Percentiles rank a stretch among this genome's conserved stretches.
Conservation (phyloP, 139 green algal genomes). For the Chloropicon primus region DNA sequence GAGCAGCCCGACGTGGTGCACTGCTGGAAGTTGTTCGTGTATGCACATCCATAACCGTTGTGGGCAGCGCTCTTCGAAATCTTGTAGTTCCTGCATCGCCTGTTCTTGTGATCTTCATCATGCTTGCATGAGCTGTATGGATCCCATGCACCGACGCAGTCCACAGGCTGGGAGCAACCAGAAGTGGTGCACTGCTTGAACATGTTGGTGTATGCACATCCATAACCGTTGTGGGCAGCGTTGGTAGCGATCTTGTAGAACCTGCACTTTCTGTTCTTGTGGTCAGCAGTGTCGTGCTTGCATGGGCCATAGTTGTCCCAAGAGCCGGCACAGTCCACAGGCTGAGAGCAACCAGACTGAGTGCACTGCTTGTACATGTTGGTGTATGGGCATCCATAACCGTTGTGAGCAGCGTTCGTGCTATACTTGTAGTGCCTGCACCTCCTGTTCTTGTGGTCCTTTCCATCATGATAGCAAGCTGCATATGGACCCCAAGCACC, state of each 20-base stretch:
- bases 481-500: neutral
- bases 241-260: neutral
- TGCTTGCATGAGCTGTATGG: neutral
- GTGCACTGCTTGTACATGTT: neutral
- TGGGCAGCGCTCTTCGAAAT: neutral
- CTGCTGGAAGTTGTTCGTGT: neutral
- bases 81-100: neutral
- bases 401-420: neutral
- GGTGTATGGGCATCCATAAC: neutral
- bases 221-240: neutral
- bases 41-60: neutral
- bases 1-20: neutral
- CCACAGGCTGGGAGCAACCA: neutral
- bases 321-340: neutral
- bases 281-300: neutral
- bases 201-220: neutral
- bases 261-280: neutral
- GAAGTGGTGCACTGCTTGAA: neutral
- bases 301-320: neutral
- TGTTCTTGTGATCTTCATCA: neutral
- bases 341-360: neutral
- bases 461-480: neutral
- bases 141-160: neutral
- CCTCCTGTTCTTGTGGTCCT: neutral
- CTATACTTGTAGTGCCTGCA: neutral